These are phyloP conservation scores for Stephanocyclus meneghinianus DNA, from an alignment of 352 stramenopile genomes.

Conservation along the genomic window DNA sequence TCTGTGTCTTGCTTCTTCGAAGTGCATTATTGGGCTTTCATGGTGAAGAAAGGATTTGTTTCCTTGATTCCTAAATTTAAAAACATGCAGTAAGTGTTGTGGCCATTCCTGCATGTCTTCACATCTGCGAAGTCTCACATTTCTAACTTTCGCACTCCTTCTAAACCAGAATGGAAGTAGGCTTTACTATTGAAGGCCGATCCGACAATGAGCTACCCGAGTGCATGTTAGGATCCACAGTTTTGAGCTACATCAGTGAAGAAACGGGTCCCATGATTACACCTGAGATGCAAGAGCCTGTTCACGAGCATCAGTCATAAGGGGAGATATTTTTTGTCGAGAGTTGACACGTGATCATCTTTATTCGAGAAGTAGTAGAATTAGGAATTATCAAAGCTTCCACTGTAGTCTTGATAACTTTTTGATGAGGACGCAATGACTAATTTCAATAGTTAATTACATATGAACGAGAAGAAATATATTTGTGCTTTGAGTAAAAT, in stretches of 20 bases:
- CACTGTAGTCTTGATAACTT: neutral
- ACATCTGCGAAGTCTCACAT: neutral
- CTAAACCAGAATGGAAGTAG: conserved; percentile 50
- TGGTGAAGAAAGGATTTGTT: conserved; percentile 64
- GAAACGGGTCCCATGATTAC: conserved; percentile 44
- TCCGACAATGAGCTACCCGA: conserved; percentile 60
- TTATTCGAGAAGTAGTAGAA: neutral
- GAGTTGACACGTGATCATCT: neutral
- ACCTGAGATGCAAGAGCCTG: conserved; percentile 45
- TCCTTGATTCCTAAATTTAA: conserved; percentile 60
- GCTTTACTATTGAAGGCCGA: conserved; percentile 64
- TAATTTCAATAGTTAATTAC: neutral
- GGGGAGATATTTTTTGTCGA: neutral
- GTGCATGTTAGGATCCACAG: conserved; percentile 60
- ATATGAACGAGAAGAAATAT: too few species aligned
- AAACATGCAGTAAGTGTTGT: conserved; percentile 45
- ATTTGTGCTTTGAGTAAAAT: too few species aligned
- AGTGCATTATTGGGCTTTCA: conserved; percentile 58
- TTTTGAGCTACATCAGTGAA: conserved; percentile 52
- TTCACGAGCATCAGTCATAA: conserved; percentile 50
- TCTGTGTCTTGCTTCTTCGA: conserved; percentile 7
- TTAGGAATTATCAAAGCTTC: too few species aligned
- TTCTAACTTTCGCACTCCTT: neutral
- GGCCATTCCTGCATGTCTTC: neutral
- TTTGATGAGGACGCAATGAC: neutral